A percentile compares a stretch with the other conserved stretches of the same genome.
Evolutionary conservation across 768 basidiomycete genomes (phyloP).

Genomic region (Suillus plorans): DNA sequence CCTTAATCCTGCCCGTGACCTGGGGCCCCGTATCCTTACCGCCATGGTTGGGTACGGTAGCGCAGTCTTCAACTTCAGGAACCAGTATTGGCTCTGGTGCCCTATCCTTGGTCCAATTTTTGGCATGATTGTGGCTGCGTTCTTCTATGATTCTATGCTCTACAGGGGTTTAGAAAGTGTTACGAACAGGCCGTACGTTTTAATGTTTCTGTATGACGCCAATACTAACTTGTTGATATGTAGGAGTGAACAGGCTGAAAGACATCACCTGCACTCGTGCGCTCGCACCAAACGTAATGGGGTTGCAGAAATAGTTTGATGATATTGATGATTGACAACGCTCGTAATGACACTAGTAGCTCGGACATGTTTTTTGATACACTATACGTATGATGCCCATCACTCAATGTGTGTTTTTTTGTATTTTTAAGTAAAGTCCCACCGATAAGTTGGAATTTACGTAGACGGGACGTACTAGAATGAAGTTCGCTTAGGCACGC

Average conservation of each 20-base stretch:
- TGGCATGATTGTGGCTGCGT: constrained; percentile 47
- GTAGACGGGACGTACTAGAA: not conserved
- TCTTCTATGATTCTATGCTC: constrained; percentile 54
- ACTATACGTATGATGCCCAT: not conserved
- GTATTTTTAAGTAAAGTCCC: not conserved
- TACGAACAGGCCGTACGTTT: constrained; percentile 43
- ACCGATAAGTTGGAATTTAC: not conserved
- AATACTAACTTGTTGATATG: not conserved
- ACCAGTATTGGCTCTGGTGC: constrained; percentile 68
- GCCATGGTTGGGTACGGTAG: constrained; percentile 65
- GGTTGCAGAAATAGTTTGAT: constrained; percentile 4
- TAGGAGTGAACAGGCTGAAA: constrained; percentile 10
- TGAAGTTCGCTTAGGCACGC: not conserved
- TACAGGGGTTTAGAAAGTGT: constrained; percentile 50
- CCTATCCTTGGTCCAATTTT: constrained; percentile 53
- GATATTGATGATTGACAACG: not conserved
- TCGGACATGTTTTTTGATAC: not conserved
- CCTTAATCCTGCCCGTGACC: constrained; percentile 63
- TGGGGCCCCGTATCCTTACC: constrained; percentile 59
- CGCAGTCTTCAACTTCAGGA: constrained; percentile 21
- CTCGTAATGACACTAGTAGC: not conserved
- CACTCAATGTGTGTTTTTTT: not conserved
- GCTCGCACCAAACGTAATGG: constrained; percentile 5
- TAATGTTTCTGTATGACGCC: not conserved
- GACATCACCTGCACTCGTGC: constrained; percentile 7